Percentiles rank a stretch among this genome's conserved stretches.
phyloP scores from a whole-genome alignment of 352 stramenopile species.

The Hyaloperonospora arabidopsidis region DNA sequence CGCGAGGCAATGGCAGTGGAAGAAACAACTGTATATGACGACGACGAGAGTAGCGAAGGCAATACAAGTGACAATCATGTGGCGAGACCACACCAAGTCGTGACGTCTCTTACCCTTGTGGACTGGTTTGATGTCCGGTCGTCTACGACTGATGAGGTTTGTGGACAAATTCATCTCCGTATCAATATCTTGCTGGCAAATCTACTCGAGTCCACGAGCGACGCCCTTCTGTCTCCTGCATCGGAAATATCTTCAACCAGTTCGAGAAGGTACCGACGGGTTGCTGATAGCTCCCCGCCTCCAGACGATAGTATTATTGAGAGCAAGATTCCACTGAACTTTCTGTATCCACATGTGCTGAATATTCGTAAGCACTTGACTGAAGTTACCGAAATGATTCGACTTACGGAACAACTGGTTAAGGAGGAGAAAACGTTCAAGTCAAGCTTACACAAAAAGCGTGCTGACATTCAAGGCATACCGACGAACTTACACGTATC shows the following conservation, averaged over 20 bases:
- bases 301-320: conserved; percentile 38
- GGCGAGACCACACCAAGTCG: conserved; percentile 28
- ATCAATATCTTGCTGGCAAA: conserved; percentile 68
- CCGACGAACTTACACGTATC: conserved; percentile 81
- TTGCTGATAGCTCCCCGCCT: conserved; percentile 37
- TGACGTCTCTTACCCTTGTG: conserved; percentile 59
- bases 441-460: conserved; percentile 75
- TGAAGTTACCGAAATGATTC: conserved; percentile 61
- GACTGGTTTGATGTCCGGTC: conserved; percentile 78
- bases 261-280: conserved; percentile 29
- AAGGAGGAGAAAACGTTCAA: conserved; percentile 79
- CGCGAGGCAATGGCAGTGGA: conserved; percentile 57
- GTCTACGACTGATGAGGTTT: conserved; percentile 44
- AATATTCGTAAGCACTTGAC: conserved; percentile 56
- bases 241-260: conserved; percentile 14
- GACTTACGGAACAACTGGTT: conserved; percentile 50
- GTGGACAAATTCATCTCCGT: conserved; percentile 66
- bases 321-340: conserved; percentile 55
- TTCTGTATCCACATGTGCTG: conserved; percentile 66
- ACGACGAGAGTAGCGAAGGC: conserved; percentile 22
- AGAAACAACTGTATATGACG: conserved; percentile 41
- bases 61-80: conserved; percentile 9
- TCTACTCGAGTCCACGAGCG: conserved; percentile 23
- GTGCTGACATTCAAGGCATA: conserved; percentile 70
- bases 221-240: conserved; percentile 13